phyloP scores from a whole-genome alignment of 2,329 filamentous ascomycete species.

The Lasiodiplodia theobromae region DNA sequence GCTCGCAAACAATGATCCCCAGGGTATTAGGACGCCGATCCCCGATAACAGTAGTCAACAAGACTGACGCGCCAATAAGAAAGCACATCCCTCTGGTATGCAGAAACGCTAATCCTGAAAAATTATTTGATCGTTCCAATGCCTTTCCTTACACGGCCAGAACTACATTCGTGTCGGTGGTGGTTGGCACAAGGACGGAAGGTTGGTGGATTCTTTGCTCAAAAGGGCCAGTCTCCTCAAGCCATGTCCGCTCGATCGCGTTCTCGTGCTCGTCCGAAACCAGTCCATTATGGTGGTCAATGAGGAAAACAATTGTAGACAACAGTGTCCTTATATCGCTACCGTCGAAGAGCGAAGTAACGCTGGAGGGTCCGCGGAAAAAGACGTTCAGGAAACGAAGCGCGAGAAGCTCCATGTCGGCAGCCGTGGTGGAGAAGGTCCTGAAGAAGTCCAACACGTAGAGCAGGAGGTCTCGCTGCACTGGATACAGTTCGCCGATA shows the following conservation, averaged over 20 bases:
- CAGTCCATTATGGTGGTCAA: not conserved
- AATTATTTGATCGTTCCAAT: no score
- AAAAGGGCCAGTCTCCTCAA: not conserved
- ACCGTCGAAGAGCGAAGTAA: not conserved
- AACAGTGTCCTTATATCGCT: not conserved
- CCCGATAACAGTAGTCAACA: not conserved
- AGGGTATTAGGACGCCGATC: not conserved
- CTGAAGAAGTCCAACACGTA: not conserved
- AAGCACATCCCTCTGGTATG: no score
- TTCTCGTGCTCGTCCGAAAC: not conserved
- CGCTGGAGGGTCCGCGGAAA: not conserved
- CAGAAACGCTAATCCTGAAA: not conserved
- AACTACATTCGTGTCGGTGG: not conserved
- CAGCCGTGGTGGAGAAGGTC: not conserved
- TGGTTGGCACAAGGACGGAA: not conserved
- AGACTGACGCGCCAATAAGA: not conserved
- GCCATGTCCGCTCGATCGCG: not conserved
- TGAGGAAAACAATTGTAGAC: not conserved
- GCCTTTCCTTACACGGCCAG: not conserved
- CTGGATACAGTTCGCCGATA: not conserved
- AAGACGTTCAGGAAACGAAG: slow-evolving; percentile 1
- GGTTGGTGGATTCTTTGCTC: not conserved
- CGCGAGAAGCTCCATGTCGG: not conserved
- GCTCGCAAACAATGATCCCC: not conserved
- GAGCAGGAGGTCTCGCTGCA: not conserved